Conservation (phyloP, 192 early-diverging fungal species). For the Coemansia aciculifera region DNA sequence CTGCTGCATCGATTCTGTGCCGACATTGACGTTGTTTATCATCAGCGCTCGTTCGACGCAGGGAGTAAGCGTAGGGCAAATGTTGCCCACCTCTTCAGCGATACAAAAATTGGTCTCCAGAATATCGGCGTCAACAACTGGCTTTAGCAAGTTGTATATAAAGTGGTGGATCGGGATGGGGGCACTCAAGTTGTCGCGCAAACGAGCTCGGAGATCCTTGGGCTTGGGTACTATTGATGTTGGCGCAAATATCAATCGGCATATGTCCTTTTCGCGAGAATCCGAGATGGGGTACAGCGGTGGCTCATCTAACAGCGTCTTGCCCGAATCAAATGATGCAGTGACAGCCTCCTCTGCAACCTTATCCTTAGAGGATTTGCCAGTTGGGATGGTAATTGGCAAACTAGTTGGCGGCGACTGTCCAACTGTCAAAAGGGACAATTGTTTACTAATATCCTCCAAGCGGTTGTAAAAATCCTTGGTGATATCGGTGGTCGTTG, state of each 20-base stretch:
- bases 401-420: neutral
- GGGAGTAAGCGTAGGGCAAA: slow-evolving; percentile 38
- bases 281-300: slow-evolving; percentile 2
- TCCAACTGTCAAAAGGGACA: slow-evolving; percentile 13
- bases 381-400: neutral
- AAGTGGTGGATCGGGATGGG: slow-evolving; percentile 41
- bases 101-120: slow-evolving; percentile 27
- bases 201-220: neutral
- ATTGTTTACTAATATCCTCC: slow-evolving; percentile 23
- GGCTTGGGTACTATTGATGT: slow-evolving; percentile 12
- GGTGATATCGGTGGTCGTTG: neutral
- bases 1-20: slow-evolving; percentile 52
- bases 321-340: slow-evolving; percentile 22
- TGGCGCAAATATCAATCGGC: slow-evolving; percentile 23
- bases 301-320: slow-evolving; percentile 2
- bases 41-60: slow-evolving; percentile 34
- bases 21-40: slow-evolving; percentile 20
- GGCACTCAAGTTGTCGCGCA: slow-evolving; percentile 9
- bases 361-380: neutral
- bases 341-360: neutral
- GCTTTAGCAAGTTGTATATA: slow-evolving; percentile 19
- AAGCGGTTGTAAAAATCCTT: slow-evolving; percentile 16
- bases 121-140: slow-evolving; percentile 10
- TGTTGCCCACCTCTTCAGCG: slow-evolving; percentile 45
- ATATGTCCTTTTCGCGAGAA: slow-evolving; percentile 28